Evolutionary conservation across 1,284 basidiomycete species (phyloP), one percentile per base, ranked within the genome.

Genomic region (Laetiporus sulphureus): DNA sequence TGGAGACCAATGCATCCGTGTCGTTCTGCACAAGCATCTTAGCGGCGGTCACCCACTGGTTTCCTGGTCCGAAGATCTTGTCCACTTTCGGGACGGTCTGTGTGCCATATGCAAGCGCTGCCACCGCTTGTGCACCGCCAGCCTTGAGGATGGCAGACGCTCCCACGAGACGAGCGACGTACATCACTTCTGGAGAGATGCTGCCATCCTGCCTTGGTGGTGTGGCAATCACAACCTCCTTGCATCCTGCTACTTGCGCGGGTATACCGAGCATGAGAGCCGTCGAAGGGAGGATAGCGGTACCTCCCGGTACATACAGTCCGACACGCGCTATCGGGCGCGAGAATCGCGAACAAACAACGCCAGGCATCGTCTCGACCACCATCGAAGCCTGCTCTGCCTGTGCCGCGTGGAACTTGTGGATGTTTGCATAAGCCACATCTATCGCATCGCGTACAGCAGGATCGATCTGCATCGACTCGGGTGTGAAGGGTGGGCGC

Each of bases 1-100:
- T 99, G 16, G 90, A 87, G 8, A 98, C 92, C 46, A 94, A 68
- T 4, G 96, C 95, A 58, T 94, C 89, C n/a, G 93, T 93, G 62
- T 99, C 96, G 63, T 97, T 97, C 65, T 97, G 94, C 16, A 98
- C 93, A 48, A 97, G 68, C 96, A 99, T 97, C 72, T 99, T 99
- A 44, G 95, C 95, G 1, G 96, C 96, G 0, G 95, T 99, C 20
- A 99, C 96, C 87, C 95, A 99, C 63, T 99, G 96, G 62, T 99
- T 99, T 19, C 96, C 96, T 3, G 96, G 96, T 15, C 96, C 96
- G 56, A 97, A 96, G 54, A 99, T 95, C 68, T 97, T 99, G 73
- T 99, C 96, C 13, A 99, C 96, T 68, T 99, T 99, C n/a, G 93
- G 92, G 6, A 95, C 92, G 2, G 84, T 85, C 59, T 86, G 73